phyloP scores from a whole-genome alignment of 2,329 filamentous ascomycete genomes.

The Thelonectria discophora region DNA sequence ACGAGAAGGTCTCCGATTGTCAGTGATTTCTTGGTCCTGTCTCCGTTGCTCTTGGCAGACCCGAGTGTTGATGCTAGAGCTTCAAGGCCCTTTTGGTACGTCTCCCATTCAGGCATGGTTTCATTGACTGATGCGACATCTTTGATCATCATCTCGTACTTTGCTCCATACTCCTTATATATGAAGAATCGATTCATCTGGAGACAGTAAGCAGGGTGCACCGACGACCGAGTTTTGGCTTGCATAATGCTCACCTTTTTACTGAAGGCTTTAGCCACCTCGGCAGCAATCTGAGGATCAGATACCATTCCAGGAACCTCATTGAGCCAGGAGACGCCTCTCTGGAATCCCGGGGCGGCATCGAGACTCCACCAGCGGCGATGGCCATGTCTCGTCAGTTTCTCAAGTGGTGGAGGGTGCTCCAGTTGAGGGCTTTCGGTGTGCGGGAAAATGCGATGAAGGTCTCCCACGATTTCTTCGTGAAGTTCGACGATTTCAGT shows the following conservation, averaged over 20 bases:
- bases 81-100: slow-evolving; percentile 87
- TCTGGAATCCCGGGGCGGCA: slow-evolving; percentile 53
- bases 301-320: slow-evolving; percentile 61
- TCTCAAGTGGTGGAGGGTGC: slow-evolving; percentile 17
- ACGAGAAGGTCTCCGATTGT: slow-evolving; percentile 88
- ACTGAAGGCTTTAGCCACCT: slow-evolving; percentile 68
- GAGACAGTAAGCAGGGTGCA: not conserved
- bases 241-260: slow-evolving; percentile 58
- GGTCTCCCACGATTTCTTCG: slow-evolving; percentile 78
- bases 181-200: slow-evolving; percentile 84
- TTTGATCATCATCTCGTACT: slow-evolving; percentile 85
- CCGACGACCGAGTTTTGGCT: not conserved
- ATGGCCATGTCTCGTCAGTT: slow-evolving; percentile 44
- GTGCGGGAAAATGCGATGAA: slow-evolving; percentile 76
- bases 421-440: slow-evolving; percentile 66
- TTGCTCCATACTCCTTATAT: slow-evolving; percentile 92
- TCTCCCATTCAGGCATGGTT: slow-evolving; percentile 76
- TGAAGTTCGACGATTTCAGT: slow-evolving; percentile 84
- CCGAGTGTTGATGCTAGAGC: slow-evolving; percentile 78
- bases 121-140: slow-evolving; percentile 76
- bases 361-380: slow-evolving; percentile 60
- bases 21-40: slow-evolving; percentile 76
- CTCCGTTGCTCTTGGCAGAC: slow-evolving; percentile 70
- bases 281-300: slow-evolving; percentile 67
- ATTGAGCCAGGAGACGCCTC: slow-evolving; percentile 53